Percentiles rank a stretch among this genome's conserved stretches.
These are phyloP conservation scores for Alternaria postmessia DNA, from an alignment of 2,329 filamentous ascomycete species.

Conservation along the genomic window DNA sequence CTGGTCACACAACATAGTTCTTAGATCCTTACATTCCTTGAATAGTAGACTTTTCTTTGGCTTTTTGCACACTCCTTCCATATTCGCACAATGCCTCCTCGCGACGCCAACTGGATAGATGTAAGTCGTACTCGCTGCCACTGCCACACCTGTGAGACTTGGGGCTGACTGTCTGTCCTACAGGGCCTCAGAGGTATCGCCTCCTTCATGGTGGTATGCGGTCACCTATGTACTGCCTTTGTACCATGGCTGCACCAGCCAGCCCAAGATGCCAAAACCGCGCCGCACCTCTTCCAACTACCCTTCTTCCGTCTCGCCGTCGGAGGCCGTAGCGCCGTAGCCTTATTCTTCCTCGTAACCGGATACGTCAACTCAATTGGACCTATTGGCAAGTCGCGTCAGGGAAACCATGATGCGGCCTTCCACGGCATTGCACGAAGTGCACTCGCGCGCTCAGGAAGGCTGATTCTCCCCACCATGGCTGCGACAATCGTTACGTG, in stretches of 20 bases:
- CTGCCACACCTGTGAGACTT: constrained; percentile 18
- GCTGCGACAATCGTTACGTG: constrained; percentile 65
- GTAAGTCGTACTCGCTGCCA: constrained; percentile 32
- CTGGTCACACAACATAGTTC: constrained; percentile 8
- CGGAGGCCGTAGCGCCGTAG: constrained; percentile 56
- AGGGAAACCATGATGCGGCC: constrained; percentile 63
- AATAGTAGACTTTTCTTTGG: constrained; percentile 20
- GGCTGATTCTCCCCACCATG: constrained; percentile 66
- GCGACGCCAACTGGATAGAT: constrained; percentile 52
- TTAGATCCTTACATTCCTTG: constrained; percentile 18
- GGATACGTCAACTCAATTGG: constrained; percentile 71
- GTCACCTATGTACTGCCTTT: constrained; percentile 54
- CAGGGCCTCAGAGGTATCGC: constrained; percentile 55
- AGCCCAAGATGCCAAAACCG: constrained; percentile 52
- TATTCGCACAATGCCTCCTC: constrained; percentile 41
- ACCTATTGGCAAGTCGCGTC: constrained; percentile 63
- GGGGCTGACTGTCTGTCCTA: constrained; percentile 29
- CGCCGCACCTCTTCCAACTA: constrained; percentile 63
- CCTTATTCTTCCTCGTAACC: constrained; percentile 62
- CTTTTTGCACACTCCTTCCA: constrained; percentile 6
- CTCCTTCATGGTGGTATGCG: constrained; percentile 54
- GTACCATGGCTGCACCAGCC: constrained; percentile 53
- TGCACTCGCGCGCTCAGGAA: constrained; percentile 65
- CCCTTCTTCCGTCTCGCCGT: constrained; percentile 67
- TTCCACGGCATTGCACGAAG: constrained; percentile 64